These are phyloP conservation scores for Plasmodium billcollinsi DNA, from an alignment of 169 alveolate genomes.

Conservation along the genomic window DNA sequence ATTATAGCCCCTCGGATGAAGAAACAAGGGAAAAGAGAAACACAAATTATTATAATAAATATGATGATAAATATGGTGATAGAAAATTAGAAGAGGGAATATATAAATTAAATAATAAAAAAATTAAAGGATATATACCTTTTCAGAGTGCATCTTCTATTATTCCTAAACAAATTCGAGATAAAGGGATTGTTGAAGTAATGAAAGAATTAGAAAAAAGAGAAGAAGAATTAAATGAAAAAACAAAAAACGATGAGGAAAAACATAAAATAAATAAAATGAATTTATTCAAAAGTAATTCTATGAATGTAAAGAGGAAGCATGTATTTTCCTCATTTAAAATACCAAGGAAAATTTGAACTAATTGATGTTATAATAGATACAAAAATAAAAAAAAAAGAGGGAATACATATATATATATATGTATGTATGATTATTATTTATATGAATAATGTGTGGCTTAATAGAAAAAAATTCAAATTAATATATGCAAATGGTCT, in stretches of 20 bases:
- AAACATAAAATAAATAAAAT: background rate
- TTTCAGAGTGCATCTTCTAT: conserved; percentile 75
- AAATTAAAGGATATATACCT: conserved; percentile 60
- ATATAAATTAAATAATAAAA: conserved; percentile 32
- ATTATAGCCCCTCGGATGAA: background rate
- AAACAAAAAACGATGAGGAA: conserved; percentile 8
- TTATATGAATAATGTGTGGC: too few species aligned
- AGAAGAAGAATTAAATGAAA: conserved; percentile 28
- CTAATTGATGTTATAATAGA: background rate
- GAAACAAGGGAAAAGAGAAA: background rate
- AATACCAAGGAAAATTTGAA: conserved; percentile 29
- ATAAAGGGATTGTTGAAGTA: conserved; percentile 53
- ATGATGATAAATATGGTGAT: conserved; percentile 9
- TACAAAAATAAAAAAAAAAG: background rate
- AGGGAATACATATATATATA: background rate
- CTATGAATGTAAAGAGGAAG: conserved; percentile 23
- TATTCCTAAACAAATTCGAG: conserved; percentile 44
- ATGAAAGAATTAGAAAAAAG: conserved; percentile 74
- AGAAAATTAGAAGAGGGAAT: background rate
- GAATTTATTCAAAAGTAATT: background rate
- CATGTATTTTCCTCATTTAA: conserved; percentile 50
- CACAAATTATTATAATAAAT: background rate
- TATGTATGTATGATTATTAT: too few species aligned
- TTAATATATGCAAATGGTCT: too few species aligned
- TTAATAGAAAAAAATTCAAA: too few species aligned